A percentile compares a stretch with the other conserved stretches of the same genome.
Conservation (phyloP, 208 protist genomes). For the Jaenimonas drosophilae region DNA sequence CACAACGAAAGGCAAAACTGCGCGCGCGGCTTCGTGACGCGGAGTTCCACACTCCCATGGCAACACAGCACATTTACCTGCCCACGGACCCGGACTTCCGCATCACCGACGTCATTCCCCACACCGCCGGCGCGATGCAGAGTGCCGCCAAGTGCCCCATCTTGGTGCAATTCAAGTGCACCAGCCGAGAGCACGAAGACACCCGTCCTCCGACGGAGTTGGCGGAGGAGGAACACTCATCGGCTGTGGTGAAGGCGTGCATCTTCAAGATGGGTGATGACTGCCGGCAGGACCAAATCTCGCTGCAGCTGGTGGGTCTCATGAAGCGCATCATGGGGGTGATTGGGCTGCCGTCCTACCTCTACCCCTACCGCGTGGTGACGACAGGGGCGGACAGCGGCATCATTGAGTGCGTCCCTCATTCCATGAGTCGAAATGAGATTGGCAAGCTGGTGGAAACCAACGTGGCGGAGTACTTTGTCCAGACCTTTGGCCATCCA, state of each 20-base stretch:
- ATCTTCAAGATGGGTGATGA: conserved; percentile 96
- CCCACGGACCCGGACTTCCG: conserved; percentile 70
- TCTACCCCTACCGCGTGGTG: conserved; percentile 91
- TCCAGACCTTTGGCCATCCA: conserved; percentile 85
- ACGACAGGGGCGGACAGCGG: conserved; percentile 79
- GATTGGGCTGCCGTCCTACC: conserved; percentile 71
- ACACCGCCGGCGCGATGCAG: conserved; percentile 81
- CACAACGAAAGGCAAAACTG: conserved; percentile 64
- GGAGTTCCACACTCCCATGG: conserved; percentile 45
- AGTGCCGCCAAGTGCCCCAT: conserved; percentile 89
- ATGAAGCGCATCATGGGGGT: conserved; percentile 80
- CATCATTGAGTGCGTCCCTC: conserved; percentile 90
- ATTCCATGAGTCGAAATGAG: conserved; percentile 81
- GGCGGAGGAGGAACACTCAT: conserved; percentile 3
- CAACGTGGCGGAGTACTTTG: conserved; percentile 87
- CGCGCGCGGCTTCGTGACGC: conserved; percentile 47
- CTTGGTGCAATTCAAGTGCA: conserved; percentile 80
- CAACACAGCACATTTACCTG: conserved; percentile 60
- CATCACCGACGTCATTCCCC: conserved; percentile 59
- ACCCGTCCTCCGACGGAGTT: conserved; percentile 10
- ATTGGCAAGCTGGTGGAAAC: conserved; percentile 87
- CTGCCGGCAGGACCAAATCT: conserved; percentile 91
- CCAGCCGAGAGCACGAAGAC: conserved; percentile 29
- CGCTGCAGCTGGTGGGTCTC: conserved; percentile 88
- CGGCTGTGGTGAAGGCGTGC: conserved; percentile 34